Percentiles rank a stretch among this genome's conserved stretches.
These are phyloP conservation scores for Colletotrichum shisoi DNA, from an alignment of 2,329 filamentous ascomycete genomes.

Conservation along the genomic window DNA sequence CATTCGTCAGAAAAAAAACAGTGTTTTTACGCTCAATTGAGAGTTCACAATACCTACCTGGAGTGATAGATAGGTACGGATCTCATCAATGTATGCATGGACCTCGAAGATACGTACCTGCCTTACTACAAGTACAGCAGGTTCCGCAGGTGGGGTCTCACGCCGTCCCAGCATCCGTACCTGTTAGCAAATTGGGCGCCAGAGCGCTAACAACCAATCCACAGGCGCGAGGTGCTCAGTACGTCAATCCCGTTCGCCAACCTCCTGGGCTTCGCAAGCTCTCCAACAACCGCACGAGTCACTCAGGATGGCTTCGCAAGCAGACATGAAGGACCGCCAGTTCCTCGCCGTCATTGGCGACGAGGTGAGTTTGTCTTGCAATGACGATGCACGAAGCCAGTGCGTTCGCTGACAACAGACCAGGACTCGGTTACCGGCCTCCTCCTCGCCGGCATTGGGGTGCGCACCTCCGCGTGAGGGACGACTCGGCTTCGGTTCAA, in stretches of 20 bases:
- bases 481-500: conserved; percentile 4
- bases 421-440: conserved; percentile 96
- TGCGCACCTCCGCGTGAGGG: conserved; percentile 55
- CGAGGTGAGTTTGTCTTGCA: conserved; percentile 68
- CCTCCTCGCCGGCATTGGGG: conserved; percentile 92
- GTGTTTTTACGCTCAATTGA: too few species aligned
- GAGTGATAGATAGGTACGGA: too few species aligned
- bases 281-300: conserved; percentile 36
- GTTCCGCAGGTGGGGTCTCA: conserved; percentile 3
- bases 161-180: conserved; percentile 7
- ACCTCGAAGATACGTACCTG: not conserved
- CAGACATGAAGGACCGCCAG: conserved; percentile 82
- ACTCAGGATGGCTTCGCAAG: conserved; percentile 58
- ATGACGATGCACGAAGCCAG: conserved; percentile 43
- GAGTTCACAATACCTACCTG: too few species aligned
- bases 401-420: conserved; percentile 28
- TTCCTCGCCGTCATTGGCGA: conserved; percentile 98
- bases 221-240: conserved; percentile 23
- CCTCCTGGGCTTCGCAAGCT: conserved; percentile 28
- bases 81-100: conserved; percentile 10
- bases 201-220: conserved; percentile 25
- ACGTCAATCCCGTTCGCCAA: conserved; percentile 35
- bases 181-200: conserved; percentile 10
- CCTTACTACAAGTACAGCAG: too few species aligned
- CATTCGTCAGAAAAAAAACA: too few species aligned